These are phyloP conservation scores for Canariomyces notabilis DNA, from an alignment of 2,329 filamentous ascomycete species.

Conservation along the genomic window DNA sequence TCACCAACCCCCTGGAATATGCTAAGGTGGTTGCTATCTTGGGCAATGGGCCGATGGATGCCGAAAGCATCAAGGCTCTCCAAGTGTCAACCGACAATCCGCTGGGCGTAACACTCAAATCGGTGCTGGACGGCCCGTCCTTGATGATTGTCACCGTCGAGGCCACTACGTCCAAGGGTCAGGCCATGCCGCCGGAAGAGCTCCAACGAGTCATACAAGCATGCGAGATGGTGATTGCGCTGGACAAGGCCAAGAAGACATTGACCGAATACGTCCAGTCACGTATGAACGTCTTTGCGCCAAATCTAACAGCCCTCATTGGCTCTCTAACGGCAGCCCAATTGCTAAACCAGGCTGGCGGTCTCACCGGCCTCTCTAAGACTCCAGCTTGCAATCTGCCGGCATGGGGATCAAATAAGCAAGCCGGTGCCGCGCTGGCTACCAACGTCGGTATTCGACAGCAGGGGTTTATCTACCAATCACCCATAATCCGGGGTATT, in stretches of 20 bases:
- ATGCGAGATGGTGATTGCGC: slow-evolving; percentile 80
- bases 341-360: slow-evolving; percentile 90
- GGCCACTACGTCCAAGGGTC: slow-evolving; percentile 82
- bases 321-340: slow-evolving; percentile 92
- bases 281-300: slow-evolving; percentile 92
- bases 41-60: slow-evolving; percentile 83
- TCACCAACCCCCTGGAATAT: slow-evolving; percentile 90
- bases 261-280: slow-evolving; percentile 94
- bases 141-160: slow-evolving; percentile 96
- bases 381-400: slow-evolving; percentile 90
- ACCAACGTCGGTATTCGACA: slow-evolving; percentile 89
- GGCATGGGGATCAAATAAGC: slow-evolving; percentile 85
- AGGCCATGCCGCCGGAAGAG: slow-evolving; percentile 69
- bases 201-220: slow-evolving; percentile 68
- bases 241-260: slow-evolving; percentile 80
- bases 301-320: slow-evolving; percentile 85
- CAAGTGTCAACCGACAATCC: slow-evolving; percentile 74
- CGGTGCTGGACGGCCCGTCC: slow-evolving; percentile 80
- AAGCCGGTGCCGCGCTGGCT: slow-evolving; percentile 71
- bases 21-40: slow-evolving; percentile 92
- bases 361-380: slow-evolving; percentile 81
- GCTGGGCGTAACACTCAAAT: slow-evolving; percentile 67
- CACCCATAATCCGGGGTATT: slow-evolving; percentile 79
- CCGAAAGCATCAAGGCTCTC: slow-evolving; percentile 71
- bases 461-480: slow-evolving; percentile 90